These are phyloP conservation scores for Aspergillus neoniger DNA, from an alignment of 2,329 filamentous ascomycete species.

Conservation along the genomic window DNA sequence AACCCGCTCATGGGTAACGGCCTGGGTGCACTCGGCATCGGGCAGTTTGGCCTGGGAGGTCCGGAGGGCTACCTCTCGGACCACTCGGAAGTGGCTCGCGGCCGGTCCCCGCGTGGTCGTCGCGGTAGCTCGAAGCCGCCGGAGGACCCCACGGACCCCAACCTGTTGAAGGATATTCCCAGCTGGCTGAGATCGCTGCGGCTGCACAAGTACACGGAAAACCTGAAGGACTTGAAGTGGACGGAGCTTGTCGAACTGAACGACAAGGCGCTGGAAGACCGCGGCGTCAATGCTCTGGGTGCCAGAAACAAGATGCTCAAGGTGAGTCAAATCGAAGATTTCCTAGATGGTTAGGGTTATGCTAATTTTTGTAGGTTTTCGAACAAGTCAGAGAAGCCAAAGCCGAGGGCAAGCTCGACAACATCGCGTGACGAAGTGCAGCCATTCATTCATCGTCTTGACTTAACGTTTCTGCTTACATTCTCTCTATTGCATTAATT, in stretches of 20 bases:
- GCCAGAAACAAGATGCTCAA: slow-evolving; percentile 98
- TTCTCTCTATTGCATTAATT: slow-evolving; percentile 34
- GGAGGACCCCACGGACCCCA: slow-evolving; percentile 92
- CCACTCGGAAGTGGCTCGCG: slow-evolving; percentile 86
- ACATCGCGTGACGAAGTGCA: slow-evolving; percentile 30
- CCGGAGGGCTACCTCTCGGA: slow-evolving; percentile 91
- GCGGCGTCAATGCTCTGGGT: slow-evolving; percentile 91
- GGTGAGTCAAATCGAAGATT: slow-evolving; percentile 50
- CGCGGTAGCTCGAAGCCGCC: slow-evolving; percentile 95
- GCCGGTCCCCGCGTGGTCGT: slow-evolving; percentile 86
- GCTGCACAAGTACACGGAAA: slow-evolving; percentile 98
- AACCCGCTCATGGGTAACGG: slow-evolving; percentile 71
- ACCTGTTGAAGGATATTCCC: slow-evolving; percentile 89
- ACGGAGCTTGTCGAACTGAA: slow-evolving; percentile 87
- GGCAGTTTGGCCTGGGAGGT: slow-evolving; percentile 68
- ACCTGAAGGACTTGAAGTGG: slow-evolving; percentile 97
- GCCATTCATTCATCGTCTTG: slow-evolving; percentile 15
- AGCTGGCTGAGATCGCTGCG: slow-evolving; percentile 92
- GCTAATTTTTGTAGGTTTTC: slow-evolving; percentile 64
- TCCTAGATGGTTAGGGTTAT: slow-evolving; percentile 16
- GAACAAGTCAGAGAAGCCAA: slow-evolving; percentile 89
- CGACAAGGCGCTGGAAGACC: slow-evolving; percentile 87
- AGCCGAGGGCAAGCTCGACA: slow-evolving; percentile 67
- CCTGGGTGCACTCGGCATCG: slow-evolving; percentile 70
- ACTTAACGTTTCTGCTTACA: slow-evolving; percentile 18